These are phyloP conservation scores for Neovahlkampfia damariscottae DNA, from an alignment of 78 protist species.

Conservation along the genomic window DNA sequence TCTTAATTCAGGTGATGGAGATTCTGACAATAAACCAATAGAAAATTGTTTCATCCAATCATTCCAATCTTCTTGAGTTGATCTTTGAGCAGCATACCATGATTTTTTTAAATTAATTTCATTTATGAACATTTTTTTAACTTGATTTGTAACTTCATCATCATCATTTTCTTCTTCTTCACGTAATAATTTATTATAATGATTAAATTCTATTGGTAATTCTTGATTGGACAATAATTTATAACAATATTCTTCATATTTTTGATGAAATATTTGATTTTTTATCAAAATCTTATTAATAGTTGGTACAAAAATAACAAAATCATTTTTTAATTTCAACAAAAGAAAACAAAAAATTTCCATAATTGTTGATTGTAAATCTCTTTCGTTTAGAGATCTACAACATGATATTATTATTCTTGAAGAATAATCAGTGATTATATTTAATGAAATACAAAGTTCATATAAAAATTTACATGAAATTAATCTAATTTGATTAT, in stretches of 20 bases:
- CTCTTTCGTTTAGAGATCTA: conserved; percentile 3
- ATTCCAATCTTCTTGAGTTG: conserved; percentile 85
- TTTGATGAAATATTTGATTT: too few species aligned
- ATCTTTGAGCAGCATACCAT: conserved; percentile 67
- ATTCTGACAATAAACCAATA: conserved; percentile 73
- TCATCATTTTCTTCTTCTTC: neutral
- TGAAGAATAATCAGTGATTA: conserved; percentile 71
- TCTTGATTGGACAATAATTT: too few species aligned
- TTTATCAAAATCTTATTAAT: neutral
- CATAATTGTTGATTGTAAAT: conserved; percentile 35
- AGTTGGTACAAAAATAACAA: conserved; percentile 67
- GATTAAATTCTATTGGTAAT: too few species aligned
- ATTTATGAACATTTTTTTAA: conserved; percentile 26
- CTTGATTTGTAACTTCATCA: neutral
- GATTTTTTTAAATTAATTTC: conserved; percentile 52
- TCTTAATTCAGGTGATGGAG: conserved; percentile 90
- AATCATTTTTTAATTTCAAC: conserved; percentile 58
- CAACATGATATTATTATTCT: conserved; percentile 71
- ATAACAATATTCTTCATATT: too few species aligned
- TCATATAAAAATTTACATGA: conserved; percentile 49
- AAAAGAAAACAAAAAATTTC: conserved; percentile 55
- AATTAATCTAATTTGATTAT: neutral
- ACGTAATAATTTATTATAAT: neutral
- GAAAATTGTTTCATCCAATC: conserved; percentile 84
- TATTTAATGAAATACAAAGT: conserved; percentile 39